Evolutionary conservation across 2,329 filamentous ascomycete genomes (phyloP).

Genomic region (Colletotrichum plurivorum): DNA sequence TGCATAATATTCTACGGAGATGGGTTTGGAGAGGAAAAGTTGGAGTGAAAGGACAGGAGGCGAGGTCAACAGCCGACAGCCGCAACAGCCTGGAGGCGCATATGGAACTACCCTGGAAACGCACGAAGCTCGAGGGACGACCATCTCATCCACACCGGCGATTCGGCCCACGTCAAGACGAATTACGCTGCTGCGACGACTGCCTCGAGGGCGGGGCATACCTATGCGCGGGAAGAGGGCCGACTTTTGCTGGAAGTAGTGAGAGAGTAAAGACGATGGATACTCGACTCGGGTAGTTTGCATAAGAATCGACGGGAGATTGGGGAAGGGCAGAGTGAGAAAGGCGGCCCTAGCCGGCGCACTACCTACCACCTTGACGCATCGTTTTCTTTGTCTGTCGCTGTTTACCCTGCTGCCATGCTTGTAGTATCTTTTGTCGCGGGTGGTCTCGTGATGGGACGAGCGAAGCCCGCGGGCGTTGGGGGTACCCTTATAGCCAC

Average conservation of each 20-base stretch:
- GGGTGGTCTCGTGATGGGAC: constrained; percentile 23
- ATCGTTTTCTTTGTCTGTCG: constrained; percentile 33
- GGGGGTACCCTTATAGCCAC: constrained; percentile 37
- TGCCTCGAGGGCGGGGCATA: constrained; percentile 31
- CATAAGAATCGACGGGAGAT: constrained; percentile 38
- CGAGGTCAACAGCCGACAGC: constrained; percentile 22
- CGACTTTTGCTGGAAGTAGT: constrained; percentile 25
- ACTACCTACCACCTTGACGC: constrained; percentile 38
- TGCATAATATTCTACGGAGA: constrained; percentile 39
- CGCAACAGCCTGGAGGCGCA: constrained; percentile 24
- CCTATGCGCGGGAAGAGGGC: constrained; percentile 23
- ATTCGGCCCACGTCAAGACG: constrained; percentile 18
- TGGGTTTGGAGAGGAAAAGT: constrained; percentile 39
- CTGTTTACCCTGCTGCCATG: constrained; percentile 29
- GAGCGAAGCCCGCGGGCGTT: constrained; percentile 34
- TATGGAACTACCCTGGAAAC: constrained; percentile 29
- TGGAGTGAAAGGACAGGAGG: constrained; percentile 21
- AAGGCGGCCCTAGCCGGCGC: constrained; percentile 35
- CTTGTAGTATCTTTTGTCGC: constrained; percentile 23
- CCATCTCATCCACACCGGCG: constrained; percentile 26
- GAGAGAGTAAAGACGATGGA: constrained; percentile 31
- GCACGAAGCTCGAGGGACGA: constrained; percentile 26
- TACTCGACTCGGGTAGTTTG: constrained; percentile 40
- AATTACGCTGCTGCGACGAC: constrained; percentile 35
- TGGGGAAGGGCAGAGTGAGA: constrained; percentile 35